Conservation (phyloP, 73 alveolate species). For the Tetrahymena thermophila region DNA sequence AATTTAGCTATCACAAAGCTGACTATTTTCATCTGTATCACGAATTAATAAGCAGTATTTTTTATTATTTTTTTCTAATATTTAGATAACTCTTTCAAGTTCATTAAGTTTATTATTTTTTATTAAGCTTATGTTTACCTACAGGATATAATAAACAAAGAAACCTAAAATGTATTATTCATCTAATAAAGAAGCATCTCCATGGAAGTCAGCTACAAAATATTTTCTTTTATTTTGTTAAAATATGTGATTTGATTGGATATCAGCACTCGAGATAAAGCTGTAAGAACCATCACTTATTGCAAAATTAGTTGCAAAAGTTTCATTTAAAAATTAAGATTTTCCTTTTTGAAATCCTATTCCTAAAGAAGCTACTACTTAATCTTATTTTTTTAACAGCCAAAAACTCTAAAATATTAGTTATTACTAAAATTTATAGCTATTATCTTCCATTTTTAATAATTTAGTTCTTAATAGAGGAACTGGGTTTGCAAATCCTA, state of each 20-base stretch:
- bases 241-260: neutral
- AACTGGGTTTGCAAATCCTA: neutral
- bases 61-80: neutral
- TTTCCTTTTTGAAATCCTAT: neutral
- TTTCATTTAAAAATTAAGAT: neutral
- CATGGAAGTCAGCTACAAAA: neutral
- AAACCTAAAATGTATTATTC: neutral
- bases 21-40: neutral
- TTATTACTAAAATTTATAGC: neutral
- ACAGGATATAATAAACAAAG: neutral
- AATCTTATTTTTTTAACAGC: neutral
- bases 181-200: neutral
- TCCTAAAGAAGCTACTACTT: neutral
- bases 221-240: neutral
- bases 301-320: neutral
- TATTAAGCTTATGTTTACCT: neutral
- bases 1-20: neutral
- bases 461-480: neutral
- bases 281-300: neutral
- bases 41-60: neutral
- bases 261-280: neutral
- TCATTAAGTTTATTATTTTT: neutral
- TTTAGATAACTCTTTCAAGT: neutral
- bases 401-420: neutral
- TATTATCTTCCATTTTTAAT: neutral